A percentile compares a stretch with the other conserved stretches of the same genome.
Evolutionary conservation across 441 rosid species (phyloP).

Genomic region (Jatropha podagrica): DNA sequence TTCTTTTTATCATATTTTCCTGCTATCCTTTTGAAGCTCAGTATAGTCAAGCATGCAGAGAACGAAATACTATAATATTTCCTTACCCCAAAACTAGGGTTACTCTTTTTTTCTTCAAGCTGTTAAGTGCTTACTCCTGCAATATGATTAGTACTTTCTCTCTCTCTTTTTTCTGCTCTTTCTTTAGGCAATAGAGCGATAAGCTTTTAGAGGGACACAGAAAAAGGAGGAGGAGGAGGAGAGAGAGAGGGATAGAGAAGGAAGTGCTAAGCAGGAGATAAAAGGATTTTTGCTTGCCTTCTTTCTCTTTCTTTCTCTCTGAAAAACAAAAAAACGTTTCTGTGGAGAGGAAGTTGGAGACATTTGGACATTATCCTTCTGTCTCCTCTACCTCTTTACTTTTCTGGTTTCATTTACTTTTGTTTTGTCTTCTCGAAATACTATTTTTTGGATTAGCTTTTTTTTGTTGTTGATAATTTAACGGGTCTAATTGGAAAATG

Average conservation of each 20-base stretch:
- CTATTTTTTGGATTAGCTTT: not conserved
- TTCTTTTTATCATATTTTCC: not conserved
- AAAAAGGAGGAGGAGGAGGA: conserved; percentile 40
- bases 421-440: conserved; percentile 2
- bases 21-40: conserved; percentile 2
- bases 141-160: no score
- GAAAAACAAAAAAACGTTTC: not conserved
- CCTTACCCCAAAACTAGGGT: conserved; percentile 40
- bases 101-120: conserved; percentile 14
- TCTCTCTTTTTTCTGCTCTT: not conserved
- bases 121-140: no score
- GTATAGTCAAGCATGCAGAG: conserved; percentile 48
- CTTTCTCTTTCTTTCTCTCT: conserved; percentile 57
- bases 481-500: not conserved
- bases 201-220: not conserved
- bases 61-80: not conserved
- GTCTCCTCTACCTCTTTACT: conserved; percentile 35
- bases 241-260: conserved; percentile 71
- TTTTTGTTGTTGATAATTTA: not conserved
- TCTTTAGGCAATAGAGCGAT: not conserved
- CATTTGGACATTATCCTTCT: conserved; percentile 44
- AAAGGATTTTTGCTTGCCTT: conserved; percentile 35
- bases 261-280: conserved; percentile 44
- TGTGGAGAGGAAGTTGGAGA: conserved; percentile 61
- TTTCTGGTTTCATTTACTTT: not conserved